Evolutionary conservation across 345 rosid genomes (phyloP), one percentile per base, ranked within the genome.

Genomic region (Euclidium syriacum): DNA sequence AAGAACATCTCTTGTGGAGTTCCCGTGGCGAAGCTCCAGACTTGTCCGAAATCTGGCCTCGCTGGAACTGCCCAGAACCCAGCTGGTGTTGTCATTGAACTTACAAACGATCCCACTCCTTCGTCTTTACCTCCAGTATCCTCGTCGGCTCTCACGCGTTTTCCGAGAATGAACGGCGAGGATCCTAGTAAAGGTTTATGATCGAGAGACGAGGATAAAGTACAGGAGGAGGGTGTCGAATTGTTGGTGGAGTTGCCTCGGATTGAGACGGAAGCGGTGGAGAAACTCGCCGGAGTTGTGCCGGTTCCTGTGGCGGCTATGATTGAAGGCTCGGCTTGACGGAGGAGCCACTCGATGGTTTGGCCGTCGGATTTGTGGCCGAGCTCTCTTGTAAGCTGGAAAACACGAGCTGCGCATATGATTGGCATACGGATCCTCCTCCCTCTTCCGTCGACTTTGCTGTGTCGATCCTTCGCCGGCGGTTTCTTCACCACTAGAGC

Each of bases 291-390:
- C 0, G 99, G 99, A 14, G 97, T 94, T 7, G 99, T 94, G 0
- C 99, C 97, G 0, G 97, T 84, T 0, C 99, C 97, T 2, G 99
- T 94, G 10, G 99, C 99, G 10, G 99, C 99, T 56, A 94, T 87
- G 55, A 94, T 94, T 5, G 99, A 90, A 15, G 97, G 97, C 79
- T 95, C 99, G 4, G 97, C 99, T 68, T 95, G 97, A 64, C 97
- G 96, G n/a, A 95, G 95, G 1, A 95, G 85, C 99, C 99, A 95
- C 66, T 95, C 97, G 22, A 95, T 90, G 10, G 99, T 95, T 75
- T 95, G 97, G 14, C 99, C 99, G 33, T 95, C 97, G 2, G 99
- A 95, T 74, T 95, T 95, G 55, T 90, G 99, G 10, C 99, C 99
- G 10, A 95, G 78, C 82, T 95, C 99, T 5, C 97, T 88, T 0